These are phyloP conservation scores for Chalciporus pseudorubinellus DNA, from an alignment of 768 basidiomycete genomes.

Conservation along the genomic window DNA sequence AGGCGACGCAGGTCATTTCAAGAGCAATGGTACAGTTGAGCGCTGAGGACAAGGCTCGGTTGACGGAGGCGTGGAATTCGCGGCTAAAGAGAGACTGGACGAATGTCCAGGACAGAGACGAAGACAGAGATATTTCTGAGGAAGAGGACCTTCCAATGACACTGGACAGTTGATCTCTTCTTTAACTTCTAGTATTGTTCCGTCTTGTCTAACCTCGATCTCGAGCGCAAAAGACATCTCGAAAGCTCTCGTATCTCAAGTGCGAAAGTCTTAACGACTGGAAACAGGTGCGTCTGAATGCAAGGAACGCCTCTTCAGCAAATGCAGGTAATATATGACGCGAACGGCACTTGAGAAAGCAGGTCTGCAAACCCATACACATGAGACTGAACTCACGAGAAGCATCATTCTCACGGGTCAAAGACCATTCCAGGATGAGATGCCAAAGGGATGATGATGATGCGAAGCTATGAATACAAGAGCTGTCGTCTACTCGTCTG, in stretches of 20 bases:
- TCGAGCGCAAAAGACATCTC: too few species aligned
- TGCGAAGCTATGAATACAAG: slow-evolving; percentile 20
- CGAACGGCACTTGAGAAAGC: too few species aligned
- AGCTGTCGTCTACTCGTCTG: slow-evolving; percentile 63
- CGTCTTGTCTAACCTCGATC: not conserved
- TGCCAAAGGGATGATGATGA: slow-evolving; percentile 13
- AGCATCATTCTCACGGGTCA: not conserved
- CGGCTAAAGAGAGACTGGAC: slow-evolving; percentile 13
- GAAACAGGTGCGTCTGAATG: too few species aligned
- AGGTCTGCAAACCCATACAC: not conserved
- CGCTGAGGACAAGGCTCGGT: slow-evolving; percentile 28
- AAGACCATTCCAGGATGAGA: slow-evolving; percentile 1
- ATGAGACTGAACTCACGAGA: not conserved
- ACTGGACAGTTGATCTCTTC: slow-evolving; percentile 8
- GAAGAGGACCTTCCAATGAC: slow-evolving; percentile 15
- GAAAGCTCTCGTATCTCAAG: not conserved
- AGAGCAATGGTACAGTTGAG: slow-evolving; percentile 29
- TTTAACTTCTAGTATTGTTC: not conserved
- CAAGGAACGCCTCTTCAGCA: too few species aligned
- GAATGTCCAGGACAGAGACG: slow-evolving; percentile 12
- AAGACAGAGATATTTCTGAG: slow-evolving; percentile 7
- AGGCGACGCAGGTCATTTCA: slow-evolving; percentile 39
- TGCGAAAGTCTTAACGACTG: too few species aligned
- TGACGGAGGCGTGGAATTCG: slow-evolving; percentile 38
- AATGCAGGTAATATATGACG: too few species aligned